Conservation (phyloP, 495 filamentous ascomycete genomes). For the Penicillium soppii region DNA sequence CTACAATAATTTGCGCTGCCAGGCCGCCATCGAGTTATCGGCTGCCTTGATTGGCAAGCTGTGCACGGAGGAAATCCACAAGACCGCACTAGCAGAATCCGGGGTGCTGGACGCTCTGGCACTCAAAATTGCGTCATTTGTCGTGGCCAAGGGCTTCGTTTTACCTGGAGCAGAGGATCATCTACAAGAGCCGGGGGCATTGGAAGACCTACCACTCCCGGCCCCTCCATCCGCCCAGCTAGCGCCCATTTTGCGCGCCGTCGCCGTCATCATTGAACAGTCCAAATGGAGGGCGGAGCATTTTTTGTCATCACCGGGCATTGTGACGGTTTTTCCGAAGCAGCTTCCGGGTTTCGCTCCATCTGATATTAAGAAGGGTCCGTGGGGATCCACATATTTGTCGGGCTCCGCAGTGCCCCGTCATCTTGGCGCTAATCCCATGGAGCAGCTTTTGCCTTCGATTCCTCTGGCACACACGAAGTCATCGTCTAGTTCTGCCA, state of each 20-base stretch:
- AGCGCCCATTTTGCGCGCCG: constrained; percentile 73
- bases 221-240: constrained; percentile 61
- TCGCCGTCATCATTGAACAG: constrained; percentile 73
- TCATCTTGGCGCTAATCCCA: constrained; percentile 44
- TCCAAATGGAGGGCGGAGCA: constrained; percentile 76
- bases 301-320: constrained; percentile 74
- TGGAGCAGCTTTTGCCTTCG: constrained; percentile 62
- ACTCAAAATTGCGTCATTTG: constrained; percentile 70
- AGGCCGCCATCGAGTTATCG: constrained; percentile 67
- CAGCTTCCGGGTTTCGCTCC: constrained; percentile 42
- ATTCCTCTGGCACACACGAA: constrained; percentile 35
- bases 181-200: constrained; percentile 31
- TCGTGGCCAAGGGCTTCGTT: constrained; percentile 64
- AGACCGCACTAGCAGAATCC: constrained; percentile 62
- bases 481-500: constrained; percentile 31
- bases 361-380: constrained; percentile 44
- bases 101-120: constrained; percentile 81
- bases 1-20: constrained; percentile 45
- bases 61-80: constrained; percentile 67
- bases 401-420: constrained; percentile 46
- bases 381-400: constrained; percentile 46
- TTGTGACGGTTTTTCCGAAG: constrained; percentile 68
- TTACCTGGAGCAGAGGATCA: constrained; percentile 51
- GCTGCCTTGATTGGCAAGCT: constrained; percentile 68
- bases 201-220: constrained; percentile 43